phyloP scores from a whole-genome alignment of 495 filamentous ascomycete genomes.

The Tuber melanosporum region DNA sequence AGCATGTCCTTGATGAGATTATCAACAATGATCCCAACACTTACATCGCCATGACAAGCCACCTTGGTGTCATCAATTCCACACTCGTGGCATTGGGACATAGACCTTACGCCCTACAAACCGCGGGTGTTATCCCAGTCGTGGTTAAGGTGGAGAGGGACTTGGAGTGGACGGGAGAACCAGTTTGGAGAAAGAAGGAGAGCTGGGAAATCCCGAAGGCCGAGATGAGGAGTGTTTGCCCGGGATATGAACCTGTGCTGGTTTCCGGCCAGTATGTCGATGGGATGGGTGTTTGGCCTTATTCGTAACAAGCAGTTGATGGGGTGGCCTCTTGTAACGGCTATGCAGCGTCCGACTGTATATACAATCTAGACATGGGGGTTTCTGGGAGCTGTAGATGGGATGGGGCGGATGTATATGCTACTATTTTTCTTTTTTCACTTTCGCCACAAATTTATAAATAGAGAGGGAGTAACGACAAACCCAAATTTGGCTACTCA shows the following conservation, averaged over 20 bases:
- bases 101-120: conserved; percentile 28
- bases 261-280: conserved; percentile 26
- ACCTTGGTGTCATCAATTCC: conserved; percentile 37
- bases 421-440: background rate
- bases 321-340: background rate
- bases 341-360: background rate
- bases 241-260: conserved; percentile 21
- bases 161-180: conserved; percentile 21
- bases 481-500: background rate
- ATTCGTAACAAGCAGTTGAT: conserved; percentile 7
- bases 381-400: background rate
- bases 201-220: background rate
- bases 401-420: conserved; percentile 3
- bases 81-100: conserved; percentile 32
- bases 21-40: conserved; percentile 19
- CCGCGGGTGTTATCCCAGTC: conserved; percentile 32
- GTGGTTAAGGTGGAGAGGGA: conserved; percentile 30
- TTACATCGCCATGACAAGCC: conserved; percentile 35
- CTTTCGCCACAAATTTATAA: background rate
- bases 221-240: conserved; percentile 21
- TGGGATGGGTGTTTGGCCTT: conserved; percentile 35
- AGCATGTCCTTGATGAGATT: conserved; percentile 31
- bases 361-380: background rate
- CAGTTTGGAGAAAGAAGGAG: conserved; percentile 14
- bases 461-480: background rate